A percentile compares a stretch with the other conserved stretches of the same genome.
Conservation (phyloP, 1,284 basidiomycete species). For the Somion occarium region DNA sequence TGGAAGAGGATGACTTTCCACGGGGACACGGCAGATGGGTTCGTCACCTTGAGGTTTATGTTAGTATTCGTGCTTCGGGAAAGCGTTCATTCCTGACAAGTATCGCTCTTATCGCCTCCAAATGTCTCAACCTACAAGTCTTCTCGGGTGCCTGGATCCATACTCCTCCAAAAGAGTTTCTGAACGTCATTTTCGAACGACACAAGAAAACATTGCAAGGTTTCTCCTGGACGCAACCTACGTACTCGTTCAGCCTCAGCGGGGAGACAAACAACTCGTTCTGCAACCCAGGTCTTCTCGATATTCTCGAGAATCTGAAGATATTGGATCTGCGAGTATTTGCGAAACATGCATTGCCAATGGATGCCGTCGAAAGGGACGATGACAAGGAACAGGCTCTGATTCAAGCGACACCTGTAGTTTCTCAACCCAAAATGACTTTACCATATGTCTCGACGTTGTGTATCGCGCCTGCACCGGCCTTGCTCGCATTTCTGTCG, state of each 20-base stretch:
- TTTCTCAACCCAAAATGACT: conserved; percentile 6
- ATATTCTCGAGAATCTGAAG: neutral
- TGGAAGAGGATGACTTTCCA: neutral
- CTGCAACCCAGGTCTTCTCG: neutral
- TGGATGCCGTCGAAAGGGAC: neutral
- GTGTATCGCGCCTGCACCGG: conserved; percentile 17
- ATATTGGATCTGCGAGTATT: conserved; percentile 2
- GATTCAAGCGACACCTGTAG: neutral
- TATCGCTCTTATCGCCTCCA: conserved; percentile 15
- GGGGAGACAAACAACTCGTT: neutral
- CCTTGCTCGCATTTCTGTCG: conserved; percentile 18
- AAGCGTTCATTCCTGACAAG: conserved; percentile 16
- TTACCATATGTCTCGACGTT: conserved; percentile 18
- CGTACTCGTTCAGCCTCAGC: conserved; percentile 6
- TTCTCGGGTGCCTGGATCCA: conserved; percentile 21
- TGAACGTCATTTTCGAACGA: conserved; percentile 18
- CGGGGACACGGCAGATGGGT: conserved; percentile 20
- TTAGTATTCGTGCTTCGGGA: conserved; percentile 15
- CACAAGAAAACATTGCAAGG: conserved; percentile 17
- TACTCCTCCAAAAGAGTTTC: conserved; percentile 15
- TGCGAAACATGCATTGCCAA: neutral
- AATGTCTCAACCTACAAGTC: conserved; percentile 17
- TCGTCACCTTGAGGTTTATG: conserved; percentile 20
- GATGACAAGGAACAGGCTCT: neutral
- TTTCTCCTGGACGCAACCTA: conserved; percentile 23